Percentiles rank a stretch among this genome's conserved stretches.
These are phyloP conservation scores for Dothideomycetes sp. DNA, from an alignment of 2,329 filamentous ascomycete species.

Conservation along the genomic window DNA sequence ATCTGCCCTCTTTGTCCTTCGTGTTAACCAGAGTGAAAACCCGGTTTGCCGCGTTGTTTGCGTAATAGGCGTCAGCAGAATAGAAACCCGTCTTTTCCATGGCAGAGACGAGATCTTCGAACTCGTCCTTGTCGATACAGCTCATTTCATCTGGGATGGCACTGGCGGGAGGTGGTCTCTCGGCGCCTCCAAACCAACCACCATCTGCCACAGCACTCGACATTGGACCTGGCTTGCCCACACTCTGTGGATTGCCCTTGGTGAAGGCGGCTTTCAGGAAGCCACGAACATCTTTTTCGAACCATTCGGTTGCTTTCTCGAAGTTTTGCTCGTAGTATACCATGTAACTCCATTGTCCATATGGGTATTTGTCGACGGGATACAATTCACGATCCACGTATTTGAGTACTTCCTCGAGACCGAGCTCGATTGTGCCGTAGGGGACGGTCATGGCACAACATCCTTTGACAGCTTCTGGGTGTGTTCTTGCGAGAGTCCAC, in stretches of 20 bases:
- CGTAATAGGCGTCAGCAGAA: slow-evolving; percentile 33
- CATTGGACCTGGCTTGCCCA: slow-evolving; percentile 22
- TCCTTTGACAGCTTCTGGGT: slow-evolving; percentile 27
- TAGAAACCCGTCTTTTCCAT: slow-evolving; percentile 35
- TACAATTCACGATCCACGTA: slow-evolving; percentile 37
- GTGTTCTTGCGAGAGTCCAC: slow-evolving; percentile 24
- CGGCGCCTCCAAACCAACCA: slow-evolving; percentile 26
- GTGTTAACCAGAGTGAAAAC: slow-evolving; percentile 25
- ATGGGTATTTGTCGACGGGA: slow-evolving; percentile 34
- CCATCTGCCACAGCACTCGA: slow-evolving; percentile 19
- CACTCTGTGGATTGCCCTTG: slow-evolving; percentile 19
- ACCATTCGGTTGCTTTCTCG: slow-evolving; percentile 16
- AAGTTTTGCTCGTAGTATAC: slow-evolving; percentile 25
- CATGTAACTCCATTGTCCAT: slow-evolving; percentile 30
- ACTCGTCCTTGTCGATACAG: slow-evolving; percentile 24
- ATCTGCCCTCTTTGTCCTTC: slow-evolving; percentile 26
- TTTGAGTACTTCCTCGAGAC: slow-evolving; percentile 29
- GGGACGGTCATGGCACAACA: slow-evolving; percentile 30
- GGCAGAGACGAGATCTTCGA: slow-evolving; percentile 24
- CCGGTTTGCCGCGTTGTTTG: slow-evolving; percentile 29
- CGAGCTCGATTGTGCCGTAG: slow-evolving; percentile 34
- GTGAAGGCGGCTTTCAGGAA: slow-evolving; percentile 22
- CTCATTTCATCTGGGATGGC: slow-evolving; percentile 25
- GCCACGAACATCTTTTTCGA: slow-evolving; percentile 18
- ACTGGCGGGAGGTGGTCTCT: slow-evolving; percentile 20